A percentile compares a stretch with the other conserved stretches of the same genome.
Conservation (phyloP, 129 eudicot species). For the Lonicera japonica region DNA sequence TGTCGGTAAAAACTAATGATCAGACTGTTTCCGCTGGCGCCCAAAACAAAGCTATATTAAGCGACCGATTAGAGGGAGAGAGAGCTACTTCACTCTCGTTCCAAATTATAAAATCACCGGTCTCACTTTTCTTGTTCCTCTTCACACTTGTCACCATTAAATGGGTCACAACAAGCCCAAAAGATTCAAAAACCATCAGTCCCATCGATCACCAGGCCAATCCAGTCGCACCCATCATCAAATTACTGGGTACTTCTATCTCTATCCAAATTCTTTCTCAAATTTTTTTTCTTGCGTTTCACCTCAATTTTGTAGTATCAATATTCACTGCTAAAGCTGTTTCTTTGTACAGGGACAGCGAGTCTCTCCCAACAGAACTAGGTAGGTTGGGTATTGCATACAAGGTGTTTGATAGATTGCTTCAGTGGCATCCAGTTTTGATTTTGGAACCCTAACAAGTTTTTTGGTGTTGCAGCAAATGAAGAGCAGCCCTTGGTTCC, state of each 20-base stretch:
- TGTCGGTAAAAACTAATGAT: too few relatives aligned
- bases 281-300: too few relatives aligned
- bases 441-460: background rate
- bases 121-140: background rate
- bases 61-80: too few relatives aligned
- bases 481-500: constrained; percentile 50
- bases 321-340: background rate
- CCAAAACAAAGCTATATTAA: too few relatives aligned
- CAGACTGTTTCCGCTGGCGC: too few relatives aligned
- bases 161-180: constrained; percentile 74
- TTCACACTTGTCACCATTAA: background rate
- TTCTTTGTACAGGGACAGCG: constrained; percentile 38
- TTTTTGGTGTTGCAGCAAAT: constrained; percentile 29
- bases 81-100: too few relatives aligned
- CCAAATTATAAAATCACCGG: too few relatives aligned
- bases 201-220: constrained; percentile 36
- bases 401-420: constrained; percentile 26
- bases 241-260: constrained; percentile 19
- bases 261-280: background rate
- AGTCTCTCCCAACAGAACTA: constrained; percentile 67
- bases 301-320: too few relatives aligned
- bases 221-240: constrained; percentile 43
- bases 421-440: background rate
- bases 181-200: constrained; percentile 50
- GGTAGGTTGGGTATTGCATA: constrained; percentile 25